These are phyloP conservation scores for Avena insularis DNA, from an alignment of 176 grass and related monocot species.

Conservation along the genomic window DNA sequence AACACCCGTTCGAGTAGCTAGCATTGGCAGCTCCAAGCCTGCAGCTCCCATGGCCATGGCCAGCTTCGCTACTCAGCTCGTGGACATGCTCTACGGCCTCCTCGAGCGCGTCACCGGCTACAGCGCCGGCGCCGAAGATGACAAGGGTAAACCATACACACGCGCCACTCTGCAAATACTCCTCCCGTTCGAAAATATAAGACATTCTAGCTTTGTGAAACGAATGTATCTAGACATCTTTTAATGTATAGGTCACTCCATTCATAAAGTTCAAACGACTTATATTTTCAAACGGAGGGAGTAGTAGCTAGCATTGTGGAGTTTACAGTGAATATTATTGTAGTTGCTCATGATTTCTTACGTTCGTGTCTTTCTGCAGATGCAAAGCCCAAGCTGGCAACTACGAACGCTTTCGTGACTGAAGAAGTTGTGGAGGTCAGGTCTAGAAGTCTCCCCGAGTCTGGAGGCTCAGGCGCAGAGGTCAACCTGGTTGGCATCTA, in stretches of 20 bases:
- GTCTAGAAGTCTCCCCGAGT: background rate
- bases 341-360: background rate
- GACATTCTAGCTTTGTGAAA: too few species aligned
- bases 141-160: slow-evolving; percentile 19
- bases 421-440: background rate
- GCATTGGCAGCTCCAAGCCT: background rate
- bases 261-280: too few species aligned
- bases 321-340: background rate
- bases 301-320: too few species aligned
- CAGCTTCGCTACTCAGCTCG: slow-evolving; percentile 44
- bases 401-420: background rate
- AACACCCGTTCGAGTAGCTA: background rate
- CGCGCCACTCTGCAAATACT: background rate
- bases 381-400: slow-evolving; percentile 1
- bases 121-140: background rate
- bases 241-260: too few species aligned
- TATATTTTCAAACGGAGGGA: too few species aligned
- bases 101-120: slow-evolving; percentile 38
- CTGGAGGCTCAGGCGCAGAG: background rate
- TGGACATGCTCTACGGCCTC: slow-evolving; percentile 39
- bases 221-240: too few species aligned
- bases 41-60: slow-evolving; percentile 49
- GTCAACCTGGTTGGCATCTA: background rate
- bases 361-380: background rate
- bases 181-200: too few species aligned